These are phyloP conservation scores for Apophysomyces ossiformis DNA, from an alignment of 371 early-diverging fungal species.

Conservation along the genomic window DNA sequence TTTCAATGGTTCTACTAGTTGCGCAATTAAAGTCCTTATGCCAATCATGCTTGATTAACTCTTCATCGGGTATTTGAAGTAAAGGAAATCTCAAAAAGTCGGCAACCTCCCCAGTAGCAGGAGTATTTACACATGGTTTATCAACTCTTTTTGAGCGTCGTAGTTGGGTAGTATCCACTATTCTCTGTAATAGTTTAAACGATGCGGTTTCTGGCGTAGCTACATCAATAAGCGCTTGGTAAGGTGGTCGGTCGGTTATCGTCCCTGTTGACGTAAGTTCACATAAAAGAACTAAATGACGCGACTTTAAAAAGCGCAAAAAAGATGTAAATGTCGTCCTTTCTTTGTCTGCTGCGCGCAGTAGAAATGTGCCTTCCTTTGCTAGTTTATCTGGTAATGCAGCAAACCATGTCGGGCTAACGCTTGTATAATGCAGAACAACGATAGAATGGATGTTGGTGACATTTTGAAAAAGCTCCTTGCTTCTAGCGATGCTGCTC, in stretches of 20 bases:
- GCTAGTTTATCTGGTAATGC: not conserved
- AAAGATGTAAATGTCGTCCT: not conserved
- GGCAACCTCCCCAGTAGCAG: not conserved
- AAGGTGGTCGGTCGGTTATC: not conserved
- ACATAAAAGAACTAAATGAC: not conserved
- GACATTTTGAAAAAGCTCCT: not conserved
- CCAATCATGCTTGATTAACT: slow-evolving; percentile 2
- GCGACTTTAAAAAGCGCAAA: not conserved
- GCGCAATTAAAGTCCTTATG: not conserved
- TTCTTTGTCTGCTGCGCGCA: not conserved
- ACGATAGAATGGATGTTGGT: not conserved
- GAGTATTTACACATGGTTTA: not conserved
- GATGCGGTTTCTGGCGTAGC: not conserved
- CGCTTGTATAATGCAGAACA: not conserved
- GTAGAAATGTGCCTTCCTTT: not conserved
- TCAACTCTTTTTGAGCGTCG: not conserved
- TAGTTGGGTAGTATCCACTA: not conserved
- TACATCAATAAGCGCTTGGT: not conserved
- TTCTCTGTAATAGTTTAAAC: not conserved
- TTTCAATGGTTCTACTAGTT: not conserved
- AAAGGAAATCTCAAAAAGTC: slow-evolving; percentile 5
- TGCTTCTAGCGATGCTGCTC: not conserved
- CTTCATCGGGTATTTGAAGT: slow-evolving; percentile 1
- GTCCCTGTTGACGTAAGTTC: not conserved
- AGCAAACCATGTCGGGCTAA: slow-evolving; percentile 3